Percentiles rank a stretch among this genome's conserved stretches.
These are phyloP conservation scores for Pulveroboletus sp. DNA, from an alignment of 768 basidiomycete genomes.

Conservation along the genomic window DNA sequence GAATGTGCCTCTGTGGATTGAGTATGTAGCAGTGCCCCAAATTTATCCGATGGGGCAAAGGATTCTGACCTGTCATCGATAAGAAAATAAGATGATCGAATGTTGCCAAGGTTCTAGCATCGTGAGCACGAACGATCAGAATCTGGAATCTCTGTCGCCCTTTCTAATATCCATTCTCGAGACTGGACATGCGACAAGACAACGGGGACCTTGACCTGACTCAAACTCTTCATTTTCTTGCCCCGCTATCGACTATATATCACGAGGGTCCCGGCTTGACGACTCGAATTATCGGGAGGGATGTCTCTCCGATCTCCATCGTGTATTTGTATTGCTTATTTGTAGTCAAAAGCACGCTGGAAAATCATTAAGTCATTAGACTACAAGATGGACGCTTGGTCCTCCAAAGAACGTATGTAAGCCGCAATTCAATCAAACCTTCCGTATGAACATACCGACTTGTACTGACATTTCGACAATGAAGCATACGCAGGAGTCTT, in stretches of 20 bases:
- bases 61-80: no score
- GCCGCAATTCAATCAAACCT: no score
- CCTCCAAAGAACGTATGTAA: no score
- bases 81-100: no score
- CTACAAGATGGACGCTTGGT: not conserved
- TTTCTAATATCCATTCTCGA: constrained; percentile 8
- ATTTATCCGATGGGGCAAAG: no score
- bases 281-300: constrained; percentile 10
- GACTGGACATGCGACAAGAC: constrained; percentile 2
- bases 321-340: not conserved
- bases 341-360: constrained; percentile 1
- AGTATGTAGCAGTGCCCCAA: no score
- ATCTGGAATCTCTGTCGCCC: constrained; percentile 9
- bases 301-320: not conserved
- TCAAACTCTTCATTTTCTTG: constrained; percentile 5
- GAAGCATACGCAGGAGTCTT: constrained; percentile 7
- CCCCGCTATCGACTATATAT: constrained; percentile 8
- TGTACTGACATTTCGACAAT: constrained; percentile 10
- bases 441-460: not conserved
- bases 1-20: no score
- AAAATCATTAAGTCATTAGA: not conserved
- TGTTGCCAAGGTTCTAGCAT: no score
- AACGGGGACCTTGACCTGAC: constrained; percentile 16
- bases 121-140: not conserved
- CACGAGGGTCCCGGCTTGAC: constrained; percentile 12